These are phyloP conservation scores for Parafenestella ontariensis DNA, from an alignment of 2,329 filamentous ascomycete species.

Conservation along the genomic window DNA sequence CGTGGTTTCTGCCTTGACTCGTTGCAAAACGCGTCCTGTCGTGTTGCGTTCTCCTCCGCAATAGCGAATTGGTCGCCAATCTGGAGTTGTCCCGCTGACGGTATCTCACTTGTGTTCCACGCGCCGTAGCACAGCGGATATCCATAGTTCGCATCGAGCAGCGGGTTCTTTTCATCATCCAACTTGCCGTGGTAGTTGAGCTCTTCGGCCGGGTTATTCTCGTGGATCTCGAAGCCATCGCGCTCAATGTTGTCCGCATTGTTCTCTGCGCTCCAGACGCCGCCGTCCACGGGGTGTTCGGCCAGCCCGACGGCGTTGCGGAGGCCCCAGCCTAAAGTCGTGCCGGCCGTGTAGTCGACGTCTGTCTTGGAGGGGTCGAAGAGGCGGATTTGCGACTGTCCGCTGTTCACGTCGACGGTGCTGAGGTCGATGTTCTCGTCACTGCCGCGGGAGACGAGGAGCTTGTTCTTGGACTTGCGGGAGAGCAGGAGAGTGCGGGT, in stretches of 20 bases:
- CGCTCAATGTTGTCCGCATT: constrained; percentile 67
- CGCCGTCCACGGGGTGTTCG: constrained; percentile 60
- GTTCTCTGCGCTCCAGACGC: constrained; percentile 68
- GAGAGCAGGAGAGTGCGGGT: constrained; percentile 71
- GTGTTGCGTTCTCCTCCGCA: constrained; percentile 40
- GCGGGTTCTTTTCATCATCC: constrained; percentile 50
- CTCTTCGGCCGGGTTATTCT: constrained; percentile 73
- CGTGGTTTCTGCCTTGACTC: constrained; percentile 48
- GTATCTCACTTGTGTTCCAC: constrained; percentile 64
- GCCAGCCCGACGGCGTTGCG: constrained; percentile 72
- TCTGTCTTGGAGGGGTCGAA: constrained; percentile 54
- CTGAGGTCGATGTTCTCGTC: constrained; percentile 64
- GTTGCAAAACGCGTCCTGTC: constrained; percentile 54
- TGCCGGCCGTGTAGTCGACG: constrained; percentile 43
- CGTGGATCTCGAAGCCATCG: constrained; percentile 64
- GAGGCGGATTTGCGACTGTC: constrained; percentile 68
- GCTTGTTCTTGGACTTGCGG: constrained; percentile 57
- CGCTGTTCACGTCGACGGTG: constrained; percentile 58
- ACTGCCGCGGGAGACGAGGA: constrained; percentile 70
- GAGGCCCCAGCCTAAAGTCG: constrained; percentile 67
- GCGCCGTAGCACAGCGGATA: constrained; percentile 72
- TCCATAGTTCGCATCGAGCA: constrained; percentile 64
- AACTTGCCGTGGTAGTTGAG: constrained; percentile 72
- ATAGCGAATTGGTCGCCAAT: constrained; percentile 58
- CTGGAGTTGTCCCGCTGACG: constrained; percentile 46